Evolutionary conservation across 139 green algal species (phyloP), one percentile per base, ranked within the genome.

Genomic region (Chlorella sp.): DNA sequence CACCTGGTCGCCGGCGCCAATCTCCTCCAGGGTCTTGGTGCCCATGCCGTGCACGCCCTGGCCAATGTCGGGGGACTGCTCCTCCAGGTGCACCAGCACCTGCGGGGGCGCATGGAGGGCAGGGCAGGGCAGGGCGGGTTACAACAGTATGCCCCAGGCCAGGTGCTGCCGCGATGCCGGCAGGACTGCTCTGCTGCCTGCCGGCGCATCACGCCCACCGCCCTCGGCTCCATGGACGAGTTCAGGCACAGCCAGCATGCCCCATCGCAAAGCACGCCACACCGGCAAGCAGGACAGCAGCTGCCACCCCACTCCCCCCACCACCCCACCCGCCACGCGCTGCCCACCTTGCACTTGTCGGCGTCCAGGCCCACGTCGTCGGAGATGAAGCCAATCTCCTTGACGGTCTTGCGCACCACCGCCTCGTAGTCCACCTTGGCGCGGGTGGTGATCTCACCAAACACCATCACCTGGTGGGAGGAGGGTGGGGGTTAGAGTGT

Each of bases 351-450:
- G 51, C 51, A 99, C 72, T 94, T 99, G 91, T 99, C 95, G 69
- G 90, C 88, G 86, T 99, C 94, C 48, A 99, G 93, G 86, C 97
- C 97, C 2, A 99, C 95, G 73, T 98, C 97, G 51, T 95, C 93
- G 17, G 92, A 96, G 73, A 86, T 98, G 92, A 99, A 99, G 44
- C 97, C 97, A 81, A 99, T 98, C 46, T 98, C 94, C 64, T 89
- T 84, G 82, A 85, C 90, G 65, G 93, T 95, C 64, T 97, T 86
- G 62, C 94, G 89, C 44, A 97, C 94, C 60, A 93, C 65, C 30
- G 94, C 93, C 94, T 99, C 97, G 89, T 99, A 99, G 92, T 99
- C 97, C 34, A 99, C 96, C 93, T 99, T 98, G 80, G 97, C 97
- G 86, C 95, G 96, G 86, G 97, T 99, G 77, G 97, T 99, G 92